Evolutionary conservation across 495 filamentous ascomycete species (phyloP), one percentile per base, ranked within the genome.

Genomic region (Penicillium canariense): DNA sequence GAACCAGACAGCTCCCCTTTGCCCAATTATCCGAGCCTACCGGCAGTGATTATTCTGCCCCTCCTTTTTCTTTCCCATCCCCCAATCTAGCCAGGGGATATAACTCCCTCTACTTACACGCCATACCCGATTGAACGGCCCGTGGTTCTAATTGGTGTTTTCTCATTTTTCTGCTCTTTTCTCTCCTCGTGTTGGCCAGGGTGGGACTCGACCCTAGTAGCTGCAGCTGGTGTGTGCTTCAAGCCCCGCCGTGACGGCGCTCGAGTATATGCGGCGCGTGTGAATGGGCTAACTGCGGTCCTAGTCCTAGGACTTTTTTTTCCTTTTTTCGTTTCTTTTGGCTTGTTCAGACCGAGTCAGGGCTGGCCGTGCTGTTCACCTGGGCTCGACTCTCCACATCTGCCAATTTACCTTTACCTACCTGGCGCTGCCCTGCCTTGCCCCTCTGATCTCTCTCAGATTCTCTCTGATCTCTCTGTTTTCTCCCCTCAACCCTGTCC

Each of bases 251-350:
- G 54, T 50, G 50, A 54, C 55, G 52, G 48, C 34, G 23, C 22
- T 20, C 54, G 52, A 61, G 59, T 59, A 59, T 56, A 63, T 48
- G 52, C 26, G n/a, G n/a, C n/a, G n/a, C n/a, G n/a, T n/a, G 26
- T 52, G 48, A 40, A 58, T 54, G 50, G 49, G 28, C 35, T 17
- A 52, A 22, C 30, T 2, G 32, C 17, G 23, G 8, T 26, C 20
- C 11, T 47, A 12, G 7, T 25, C 36, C 15, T 14, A 25, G 27
- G 42, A 27, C 27, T 27, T n/a, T 23, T 10, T 31, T 34, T 31
- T 48, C 45, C 28, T 17, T 34, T 17, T 34, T 22, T 23, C 1
- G 18, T 28, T 28, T 28, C 34, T 34, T 20, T 20, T 40, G 38
- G 20, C 20, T 22, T 42, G n/a, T 18, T 42, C 38, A 5, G 38